Evolutionary conservation across 257 asterid genomes (phyloP).

Genomic region (Fraxinus pennsylvanica): DNA sequence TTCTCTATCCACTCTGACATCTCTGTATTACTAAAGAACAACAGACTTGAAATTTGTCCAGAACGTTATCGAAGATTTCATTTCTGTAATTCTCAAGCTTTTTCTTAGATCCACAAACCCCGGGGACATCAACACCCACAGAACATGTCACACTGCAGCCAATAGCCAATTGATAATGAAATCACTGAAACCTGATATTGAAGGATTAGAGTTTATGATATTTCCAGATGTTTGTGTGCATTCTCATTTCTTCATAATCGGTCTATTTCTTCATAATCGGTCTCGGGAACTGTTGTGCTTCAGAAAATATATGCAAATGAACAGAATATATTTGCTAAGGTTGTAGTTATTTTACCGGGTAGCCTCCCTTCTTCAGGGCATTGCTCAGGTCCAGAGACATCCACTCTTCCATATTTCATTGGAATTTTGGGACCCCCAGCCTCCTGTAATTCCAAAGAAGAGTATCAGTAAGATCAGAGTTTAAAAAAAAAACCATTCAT

Average conservation of each 20-base stretch:
- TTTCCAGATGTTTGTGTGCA: not conserved
- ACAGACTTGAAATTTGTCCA: not conserved
- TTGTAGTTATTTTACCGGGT: constrained; percentile 61
- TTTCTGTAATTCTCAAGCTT: not conserved
- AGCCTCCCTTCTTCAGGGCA: constrained; percentile 99
- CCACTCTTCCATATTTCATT: constrained; percentile 96
- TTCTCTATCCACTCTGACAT: not conserved
- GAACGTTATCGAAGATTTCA: not conserved
- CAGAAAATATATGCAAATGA: not conserved
- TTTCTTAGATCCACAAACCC: not conserved
- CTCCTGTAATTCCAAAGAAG: constrained; percentile 52
- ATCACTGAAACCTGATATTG: constrained; percentile 1
- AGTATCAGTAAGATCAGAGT: constrained; percentile 18
- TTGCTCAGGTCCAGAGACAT: constrained; percentile 74
- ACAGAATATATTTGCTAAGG: constrained; percentile 18
- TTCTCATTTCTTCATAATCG: constrained; percentile 8
- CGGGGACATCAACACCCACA: not conserved
- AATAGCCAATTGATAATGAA: not conserved
- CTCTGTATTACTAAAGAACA: not conserved
- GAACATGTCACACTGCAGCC: not conserved
- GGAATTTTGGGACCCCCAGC: constrained; percentile 98
- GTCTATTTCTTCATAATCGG: constrained; percentile 5
- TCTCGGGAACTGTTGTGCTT: not conserved
- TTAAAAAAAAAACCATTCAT: no score
- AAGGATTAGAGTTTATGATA: constrained; percentile 15